phyloP scores from a whole-genome alignment of 164 flowering plant genomes.

The Sextonia rubra region DNA sequence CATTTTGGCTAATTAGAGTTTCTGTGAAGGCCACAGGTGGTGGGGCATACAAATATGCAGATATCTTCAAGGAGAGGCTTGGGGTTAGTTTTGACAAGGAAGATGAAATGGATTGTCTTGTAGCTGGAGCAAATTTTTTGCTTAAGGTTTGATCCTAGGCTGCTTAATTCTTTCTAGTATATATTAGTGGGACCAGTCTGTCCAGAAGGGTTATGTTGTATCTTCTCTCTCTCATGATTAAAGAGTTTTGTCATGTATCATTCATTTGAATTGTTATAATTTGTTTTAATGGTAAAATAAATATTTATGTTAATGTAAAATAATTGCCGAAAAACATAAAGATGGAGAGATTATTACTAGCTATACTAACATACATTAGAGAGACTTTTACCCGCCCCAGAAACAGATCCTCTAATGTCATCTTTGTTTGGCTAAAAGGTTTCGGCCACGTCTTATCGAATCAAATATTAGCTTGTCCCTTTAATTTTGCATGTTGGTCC shows the following conservation, averaged over 20 bases:
- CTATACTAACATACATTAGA: not conserved
- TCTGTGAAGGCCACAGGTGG: conserved; percentile 70
- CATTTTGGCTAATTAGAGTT: not conserved
- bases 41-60: conserved; percentile 69
- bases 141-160: conserved; percentile 49
- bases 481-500: not conserved
- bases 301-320: not conserved
- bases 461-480: not conserved
- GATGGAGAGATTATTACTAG: not conserved
- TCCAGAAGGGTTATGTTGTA: not conserved
- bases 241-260: not conserved
- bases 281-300: not conserved
- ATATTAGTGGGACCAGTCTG: not conserved
- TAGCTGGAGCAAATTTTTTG: conserved; percentile 79
- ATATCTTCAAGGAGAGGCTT: conserved; percentile 65
- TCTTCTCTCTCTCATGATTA: not conserved
- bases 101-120: conserved; percentile 82
- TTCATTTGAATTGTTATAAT: not conserved
- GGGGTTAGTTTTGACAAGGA: conserved; percentile 66
- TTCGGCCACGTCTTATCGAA: not conserved
- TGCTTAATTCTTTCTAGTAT: not conserved
- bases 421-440: not conserved
- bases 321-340: not conserved
- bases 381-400: not conserved
- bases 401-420: not conserved